Conservation (phyloP, 768 basidiomycete species). For the Cubamyces lactineus region DNA sequence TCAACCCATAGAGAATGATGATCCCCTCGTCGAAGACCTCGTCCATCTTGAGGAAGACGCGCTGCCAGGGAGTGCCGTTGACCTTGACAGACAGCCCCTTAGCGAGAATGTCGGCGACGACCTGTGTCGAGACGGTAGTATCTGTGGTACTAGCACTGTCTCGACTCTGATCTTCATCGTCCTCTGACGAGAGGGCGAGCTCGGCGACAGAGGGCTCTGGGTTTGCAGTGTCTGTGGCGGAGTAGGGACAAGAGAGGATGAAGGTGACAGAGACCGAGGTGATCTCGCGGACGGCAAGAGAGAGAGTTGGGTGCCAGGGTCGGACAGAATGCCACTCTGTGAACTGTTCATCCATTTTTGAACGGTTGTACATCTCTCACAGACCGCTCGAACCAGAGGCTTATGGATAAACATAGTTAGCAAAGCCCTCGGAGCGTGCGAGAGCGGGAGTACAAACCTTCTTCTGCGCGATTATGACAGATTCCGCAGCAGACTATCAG, state of each 20-base stretch:
- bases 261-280: constrained; percentile 85
- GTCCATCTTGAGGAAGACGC: constrained; percentile 77
- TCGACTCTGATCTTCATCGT: constrained; percentile 39
- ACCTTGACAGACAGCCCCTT: constrained; percentile 81
- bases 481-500: neutral
- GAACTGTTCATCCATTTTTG: constrained; percentile 29
- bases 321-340: constrained; percentile 70
- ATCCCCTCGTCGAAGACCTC: constrained; percentile 85
- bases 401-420: constrained; percentile 13
- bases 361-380: constrained; percentile 18
- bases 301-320: constrained; percentile 75
- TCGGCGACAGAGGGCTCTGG: constrained; percentile 51
- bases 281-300: constrained; percentile 74
- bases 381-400: constrained; percentile 5
- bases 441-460: neutral
- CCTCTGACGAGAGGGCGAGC: constrained; percentile 49
- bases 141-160: constrained; percentile 38
- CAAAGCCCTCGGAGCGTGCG: constrained; percentile 1
- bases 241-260: constrained; percentile 57
- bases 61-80: constrained; percentile 77
- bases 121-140: constrained; percentile 28
- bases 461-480: neutral
- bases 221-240: constrained; percentile 56
- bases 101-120: constrained; percentile 69
- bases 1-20: constrained; percentile 87